A percentile compares a stretch with the other conserved stretches of the same genome.
Evolutionary conservation across 805 yeast genomes (phyloP).

Genomic region (Candida dajiaensis): DNA sequence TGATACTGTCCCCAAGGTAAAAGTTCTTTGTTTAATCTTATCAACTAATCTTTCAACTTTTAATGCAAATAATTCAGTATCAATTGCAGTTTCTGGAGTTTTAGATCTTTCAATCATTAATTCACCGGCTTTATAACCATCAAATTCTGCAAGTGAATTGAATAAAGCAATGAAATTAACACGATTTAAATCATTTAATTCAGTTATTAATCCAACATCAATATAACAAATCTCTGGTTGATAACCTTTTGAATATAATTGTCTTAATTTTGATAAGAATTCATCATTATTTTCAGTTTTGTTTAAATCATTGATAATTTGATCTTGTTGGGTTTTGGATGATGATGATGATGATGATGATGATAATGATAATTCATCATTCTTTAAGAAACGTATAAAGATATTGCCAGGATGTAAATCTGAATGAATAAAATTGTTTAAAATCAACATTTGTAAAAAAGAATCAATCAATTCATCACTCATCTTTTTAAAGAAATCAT

Average conservation of each 20-base stretch:
- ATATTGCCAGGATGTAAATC: conserved; percentile 97
- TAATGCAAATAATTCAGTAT: conserved; percentile 78
- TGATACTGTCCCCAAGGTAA: conserved; percentile 85
- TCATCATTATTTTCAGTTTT: conserved; percentile 24
- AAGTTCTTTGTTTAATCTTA: conserved; percentile 79
- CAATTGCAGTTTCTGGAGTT: conserved; percentile 88
- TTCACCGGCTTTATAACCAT: conserved; percentile 93
- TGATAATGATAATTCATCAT: conserved; percentile 27
- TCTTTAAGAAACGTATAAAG: conserved; percentile 62
- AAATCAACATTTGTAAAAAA: conserved; percentile 84
- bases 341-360: too few relatives aligned
- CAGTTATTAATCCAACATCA: conserved; percentile 93
- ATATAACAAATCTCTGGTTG: conserved; percentile 84
- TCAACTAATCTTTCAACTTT: conserved; percentile 81
- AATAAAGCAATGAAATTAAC: conserved; percentile 85
- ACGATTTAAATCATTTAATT: conserved; percentile 69
- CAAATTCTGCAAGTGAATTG: conserved; percentile 82
- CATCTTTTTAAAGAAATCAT: conserved; percentile 54
- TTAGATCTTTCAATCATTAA: conserved; percentile 92
- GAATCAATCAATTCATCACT: conserved; percentile 86
- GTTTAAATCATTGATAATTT: conserved; percentile 17
- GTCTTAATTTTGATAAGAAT: conserved; percentile 42
- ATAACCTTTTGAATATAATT: conserved; percentile 51
- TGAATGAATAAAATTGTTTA: conserved; percentile 93
- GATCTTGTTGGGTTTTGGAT: conserved; percentile 14